Evolutionary conservation across 495 filamentous ascomycete genomes (phyloP).

Genomic region (Pyronema domesticum): DNA sequence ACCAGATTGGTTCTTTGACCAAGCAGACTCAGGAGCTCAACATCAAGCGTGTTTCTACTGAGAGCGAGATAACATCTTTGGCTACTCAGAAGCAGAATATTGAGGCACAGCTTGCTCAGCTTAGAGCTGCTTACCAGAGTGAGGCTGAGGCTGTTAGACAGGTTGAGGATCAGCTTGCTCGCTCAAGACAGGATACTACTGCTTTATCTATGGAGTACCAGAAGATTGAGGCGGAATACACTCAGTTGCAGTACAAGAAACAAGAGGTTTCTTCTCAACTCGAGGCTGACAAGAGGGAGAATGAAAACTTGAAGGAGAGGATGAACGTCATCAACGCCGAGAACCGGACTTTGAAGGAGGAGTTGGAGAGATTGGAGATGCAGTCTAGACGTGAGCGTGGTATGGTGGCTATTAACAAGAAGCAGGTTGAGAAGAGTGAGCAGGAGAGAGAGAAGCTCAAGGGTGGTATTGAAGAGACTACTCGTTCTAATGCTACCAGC

Average conservation of each 20-base stretch:
- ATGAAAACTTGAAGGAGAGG: slow-evolving; percentile 64
- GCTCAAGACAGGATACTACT: slow-evolving; percentile 58
- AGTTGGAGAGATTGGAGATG: slow-evolving; percentile 74
- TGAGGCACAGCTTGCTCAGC: slow-evolving; percentile 65
- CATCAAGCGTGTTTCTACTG: slow-evolving; percentile 53
- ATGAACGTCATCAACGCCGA: slow-evolving; percentile 68
- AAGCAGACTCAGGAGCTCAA: slow-evolving; percentile 90
- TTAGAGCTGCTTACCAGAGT: slow-evolving; percentile 75
- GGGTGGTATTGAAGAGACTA: slow-evolving; percentile 46
- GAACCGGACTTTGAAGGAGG: slow-evolving; percentile 63
- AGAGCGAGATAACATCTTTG: slow-evolving; percentile 60
- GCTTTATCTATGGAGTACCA: slow-evolving; percentile 68
- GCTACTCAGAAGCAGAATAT: slow-evolving; percentile 79
- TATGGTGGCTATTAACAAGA: slow-evolving; percentile 90
- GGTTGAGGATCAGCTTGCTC: slow-evolving; percentile 62
- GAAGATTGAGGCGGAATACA: slow-evolving; percentile 59
- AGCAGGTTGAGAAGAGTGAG: slow-evolving; percentile 80
- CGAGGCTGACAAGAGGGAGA: slow-evolving; percentile 77
- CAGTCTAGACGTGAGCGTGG: slow-evolving; percentile 90
- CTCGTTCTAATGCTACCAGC: slow-evolving; percentile 28
- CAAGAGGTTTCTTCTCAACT: slow-evolving; percentile 54
- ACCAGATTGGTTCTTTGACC: slow-evolving; percentile 73
- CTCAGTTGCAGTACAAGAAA: slow-evolving; percentile 74
- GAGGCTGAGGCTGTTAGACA: slow-evolving; percentile 72
- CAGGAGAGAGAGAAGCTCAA: slow-evolving; percentile 70